Evolutionary conservation across 768 basidiomycete species (phyloP), one percentile per base, ranked within the genome.

Genomic region (Pleurotus pulmonarius): DNA sequence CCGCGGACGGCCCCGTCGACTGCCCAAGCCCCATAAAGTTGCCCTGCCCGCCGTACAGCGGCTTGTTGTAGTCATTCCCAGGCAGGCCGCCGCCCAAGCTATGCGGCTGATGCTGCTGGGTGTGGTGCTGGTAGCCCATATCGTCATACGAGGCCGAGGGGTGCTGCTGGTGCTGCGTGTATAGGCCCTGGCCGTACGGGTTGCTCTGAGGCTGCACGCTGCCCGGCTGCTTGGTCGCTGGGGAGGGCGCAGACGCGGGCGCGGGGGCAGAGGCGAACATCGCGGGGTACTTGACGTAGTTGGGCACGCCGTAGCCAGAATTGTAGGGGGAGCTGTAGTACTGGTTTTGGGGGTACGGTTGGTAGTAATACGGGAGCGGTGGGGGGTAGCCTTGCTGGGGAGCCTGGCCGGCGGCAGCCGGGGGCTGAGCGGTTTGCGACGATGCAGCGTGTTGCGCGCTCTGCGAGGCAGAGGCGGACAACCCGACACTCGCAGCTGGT

Each of bases 181-280:
- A 88, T 57, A 88, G 67, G 15, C 80, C 78, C 58, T 86, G 85
- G 38, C 73, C 79, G 59, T 88, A 86, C 8, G 83, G 84, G 56
- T 84, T 83, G 56, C 75, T 71, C 60, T 79, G 77, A 1, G 74
- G 76, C 58, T 77, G 74, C 18, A 75, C 77, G 54, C 79, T 76
- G 48, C 73, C 76, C 39, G 81, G 82, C 63, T 88, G 87, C 65
- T 88, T 87, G n/a, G 77, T 71, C 3, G 80, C 82, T 1, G 86
- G 85, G 55, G 84, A 85, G 0, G 85, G 81, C 4, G 81, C 84
- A 13, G 81, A 81, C 3, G 80, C 83, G 13, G 87, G 87, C 0
- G 83, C 83, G 18, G 87, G 86, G 13, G 86, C 86, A 7, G 83
- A 85, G 29, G 83, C 79, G 75, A 87, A 90, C 72, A 90, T 84